These are phyloP conservation scores for Leccinum boreale DNA, from an alignment of 768 basidiomycete genomes.

Conservation along the genomic window DNA sequence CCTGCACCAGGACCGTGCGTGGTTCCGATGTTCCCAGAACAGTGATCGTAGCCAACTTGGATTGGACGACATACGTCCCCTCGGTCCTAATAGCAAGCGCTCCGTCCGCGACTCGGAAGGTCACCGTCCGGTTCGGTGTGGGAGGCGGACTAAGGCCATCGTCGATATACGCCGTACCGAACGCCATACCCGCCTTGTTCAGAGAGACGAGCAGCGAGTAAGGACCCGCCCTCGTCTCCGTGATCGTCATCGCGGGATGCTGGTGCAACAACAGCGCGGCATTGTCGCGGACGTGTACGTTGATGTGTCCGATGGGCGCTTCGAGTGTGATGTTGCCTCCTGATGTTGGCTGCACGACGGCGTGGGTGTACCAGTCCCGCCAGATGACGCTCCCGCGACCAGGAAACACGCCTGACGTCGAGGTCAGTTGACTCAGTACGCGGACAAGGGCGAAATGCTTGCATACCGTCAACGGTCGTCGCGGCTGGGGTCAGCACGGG, in stretches of 20 bases:
- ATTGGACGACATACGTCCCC: conserved; percentile 33
- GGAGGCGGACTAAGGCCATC: conserved; percentile 56
- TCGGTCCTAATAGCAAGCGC: conserved; percentile 35
- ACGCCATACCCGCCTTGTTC: conserved; percentile 43
- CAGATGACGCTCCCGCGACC: conserved; percentile 54
- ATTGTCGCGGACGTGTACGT: conserved; percentile 67
- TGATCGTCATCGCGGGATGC: conserved; percentile 58
- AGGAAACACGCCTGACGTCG: conserved; percentile 53
- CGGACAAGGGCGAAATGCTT: conserved; percentile 8
- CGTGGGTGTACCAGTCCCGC: conserved; percentile 72
- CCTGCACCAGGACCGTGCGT: conserved; percentile 36
- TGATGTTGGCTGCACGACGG: conserved; percentile 41
- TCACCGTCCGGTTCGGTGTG: conserved; percentile 46
- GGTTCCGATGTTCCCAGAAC: conserved; percentile 52
- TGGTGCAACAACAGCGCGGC: conserved; percentile 59
- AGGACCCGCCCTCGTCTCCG: conserved; percentile 57
- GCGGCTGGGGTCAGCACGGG: conserved; percentile 70
- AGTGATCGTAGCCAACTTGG: conserved; percentile 47
- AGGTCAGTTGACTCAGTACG: background rate
- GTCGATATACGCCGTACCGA: conserved; percentile 62
- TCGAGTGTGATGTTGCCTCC: conserved; percentile 45
- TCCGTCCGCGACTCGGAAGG: conserved; percentile 37
- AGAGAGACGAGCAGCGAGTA: conserved; percentile 61
- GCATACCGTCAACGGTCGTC: conserved; percentile 58
- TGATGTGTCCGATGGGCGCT: conserved; percentile 70